phyloP scores from a whole-genome alignment of 2,329 filamentous ascomycete genomes.

The Xylariaceae sp. region DNA sequence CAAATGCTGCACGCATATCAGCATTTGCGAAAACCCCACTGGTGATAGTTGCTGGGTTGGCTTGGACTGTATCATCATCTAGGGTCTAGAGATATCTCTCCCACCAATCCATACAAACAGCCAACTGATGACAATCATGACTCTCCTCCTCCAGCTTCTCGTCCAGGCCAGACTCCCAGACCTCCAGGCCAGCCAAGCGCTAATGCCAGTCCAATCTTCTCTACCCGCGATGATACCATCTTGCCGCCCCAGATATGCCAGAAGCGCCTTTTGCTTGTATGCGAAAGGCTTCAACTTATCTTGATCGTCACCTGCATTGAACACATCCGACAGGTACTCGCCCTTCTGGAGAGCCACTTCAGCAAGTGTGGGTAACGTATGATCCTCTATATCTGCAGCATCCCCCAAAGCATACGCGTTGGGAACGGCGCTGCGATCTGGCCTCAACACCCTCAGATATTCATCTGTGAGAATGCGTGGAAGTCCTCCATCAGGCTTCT shows the following conservation, averaged over 20 bases:
- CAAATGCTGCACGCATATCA: too few species aligned
- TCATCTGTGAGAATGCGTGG: conserved; percentile 14
- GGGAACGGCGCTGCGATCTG: conserved; percentile 21
- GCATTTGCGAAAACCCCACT: too few species aligned
- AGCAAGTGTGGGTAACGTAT: conserved; percentile 29
- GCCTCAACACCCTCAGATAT: conserved; percentile 19
- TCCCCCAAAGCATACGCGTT: conserved; percentile 32
- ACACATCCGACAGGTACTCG: conserved; percentile 25
- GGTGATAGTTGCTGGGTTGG: too few species aligned
- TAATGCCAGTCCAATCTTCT: conserved; percentile 34
- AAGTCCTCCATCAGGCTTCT: conserved; percentile 16
- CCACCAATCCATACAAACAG: conserved; percentile 27
- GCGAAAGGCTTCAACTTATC: conserved; percentile 23
- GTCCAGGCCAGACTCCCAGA: conserved; percentile 32
- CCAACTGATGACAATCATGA: conserved; percentile 31
- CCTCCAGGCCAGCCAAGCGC: conserved; percentile 40
- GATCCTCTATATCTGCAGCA: conserved; percentile 33
- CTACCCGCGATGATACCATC: conserved; percentile 37
- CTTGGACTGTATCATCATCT: too few species aligned
- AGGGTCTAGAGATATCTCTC: conserved; percentile 24
- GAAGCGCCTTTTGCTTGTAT: conserved; percentile 32
- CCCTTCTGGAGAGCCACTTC: conserved; percentile 35
- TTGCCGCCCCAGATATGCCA: conserved; percentile 36
- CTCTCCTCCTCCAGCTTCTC: conserved; percentile 26
- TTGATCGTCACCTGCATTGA: conserved; percentile 7